These are phyloP conservation scores for Arachis monticola DNA, from an alignment of 331 rosid species.

Conservation along the genomic window DNA sequence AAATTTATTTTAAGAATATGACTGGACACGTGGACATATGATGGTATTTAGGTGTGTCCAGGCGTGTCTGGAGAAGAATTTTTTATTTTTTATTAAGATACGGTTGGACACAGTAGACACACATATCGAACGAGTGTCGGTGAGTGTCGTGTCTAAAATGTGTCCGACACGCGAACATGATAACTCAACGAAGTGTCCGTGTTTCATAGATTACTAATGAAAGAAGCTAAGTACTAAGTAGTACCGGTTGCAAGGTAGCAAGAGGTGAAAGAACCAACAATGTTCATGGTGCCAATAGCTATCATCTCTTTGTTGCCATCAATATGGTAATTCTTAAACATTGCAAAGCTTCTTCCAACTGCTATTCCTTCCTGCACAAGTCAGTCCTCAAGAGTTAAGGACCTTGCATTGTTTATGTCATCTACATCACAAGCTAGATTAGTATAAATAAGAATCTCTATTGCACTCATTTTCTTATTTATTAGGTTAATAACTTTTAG, in stretches of 20 bases:
- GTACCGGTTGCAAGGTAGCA: slow-evolving; percentile 93
- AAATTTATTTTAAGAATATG: no score
- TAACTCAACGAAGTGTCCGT: no score
- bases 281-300: slow-evolving; percentile 90
- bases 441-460: neutral
- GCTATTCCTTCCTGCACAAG: slow-evolving; percentile 93
- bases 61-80: no score
- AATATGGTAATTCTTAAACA: slow-evolving; percentile 85
- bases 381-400: neutral
- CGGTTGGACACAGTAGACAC: no score
- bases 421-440: neutral
- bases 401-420: neutral
- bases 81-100: no score
- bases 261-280: slow-evolving; percentile 85
- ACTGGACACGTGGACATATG: no score
- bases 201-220: neutral
- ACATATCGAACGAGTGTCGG: no score
- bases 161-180: no score
- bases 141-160: no score
- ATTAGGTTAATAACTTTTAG: neutral
- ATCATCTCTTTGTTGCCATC: slow-evolving; percentile 99
- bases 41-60: no score
- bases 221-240: neutral
- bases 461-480: neutral
- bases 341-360: slow-evolving; percentile 96